Base-by-base conservation (phyloP, 306 rosid species). In the Herpetospermum pedunculosum region DNA sequence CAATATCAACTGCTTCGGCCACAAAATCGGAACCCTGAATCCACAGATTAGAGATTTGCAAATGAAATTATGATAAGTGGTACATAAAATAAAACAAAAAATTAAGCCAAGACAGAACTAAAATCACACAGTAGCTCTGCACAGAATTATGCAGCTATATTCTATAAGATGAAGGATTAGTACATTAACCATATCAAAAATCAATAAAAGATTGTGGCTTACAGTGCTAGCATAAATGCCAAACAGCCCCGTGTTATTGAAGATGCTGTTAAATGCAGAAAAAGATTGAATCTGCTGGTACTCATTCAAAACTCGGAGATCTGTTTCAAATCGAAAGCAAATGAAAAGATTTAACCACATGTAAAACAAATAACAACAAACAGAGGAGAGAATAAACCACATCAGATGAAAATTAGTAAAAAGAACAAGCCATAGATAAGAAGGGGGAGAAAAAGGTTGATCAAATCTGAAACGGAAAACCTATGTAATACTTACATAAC, bases 251-350 rank as follows among this genome's bases (percentile, higher is more conserved):
- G 98, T 87, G 67, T 87, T 82, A 69, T 92, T 92, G 87, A 90
- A 90, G 87, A 92, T 87, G 79, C 95, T 92, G 88, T 88, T 92
- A 88, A 92, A 92, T 65, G 98, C 98, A 73, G 96, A 88, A 74
- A 90, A 90, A 43, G 89, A 87, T 80, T 90, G 92, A 75, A 92
- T 88, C 83, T 88, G 86, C 44, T 84, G 96, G 81, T 88, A 75
- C 77, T 85, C 83, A 71, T 90, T 92, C 90, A 90, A 85, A 71
- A 92, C 96, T 0, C 91, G 92, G 75, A 90, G 96, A 82, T 88
- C 96, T 92, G 83, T 72, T n/a, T 72, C 50, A 32, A 75, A 75
- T 70, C 70, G 77, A 80, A 46, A 65, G 35, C 35, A 69, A 54
- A 68, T 23, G 32, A 18, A 43, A 43, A 26, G 8, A 38, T 52